phyloP scores from a whole-genome alignment of 192 early-diverging fungal species.

The Coemansia furcata region DNA sequence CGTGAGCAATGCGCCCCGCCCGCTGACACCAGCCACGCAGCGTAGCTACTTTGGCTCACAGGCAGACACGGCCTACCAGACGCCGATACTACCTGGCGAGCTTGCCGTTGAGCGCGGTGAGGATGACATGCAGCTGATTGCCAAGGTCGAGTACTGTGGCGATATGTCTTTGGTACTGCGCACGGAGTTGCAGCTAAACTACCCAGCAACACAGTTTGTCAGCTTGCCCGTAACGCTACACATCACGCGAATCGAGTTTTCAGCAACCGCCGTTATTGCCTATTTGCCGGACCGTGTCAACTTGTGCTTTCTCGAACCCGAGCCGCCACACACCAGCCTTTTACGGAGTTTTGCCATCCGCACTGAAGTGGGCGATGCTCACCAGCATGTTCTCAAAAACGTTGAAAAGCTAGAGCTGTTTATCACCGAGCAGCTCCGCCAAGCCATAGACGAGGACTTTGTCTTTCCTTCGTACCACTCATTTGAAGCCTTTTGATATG shows the following conservation, averaged over 20 bases:
- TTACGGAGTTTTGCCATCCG: slow-evolving; percentile 36
- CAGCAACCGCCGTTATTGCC: slow-evolving; percentile 66
- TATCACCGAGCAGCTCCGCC: slow-evolving; percentile 74
- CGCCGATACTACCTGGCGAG: slow-evolving; percentile 5
- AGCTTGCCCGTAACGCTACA: slow-evolving; percentile 68
- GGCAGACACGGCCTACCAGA: slow-evolving; percentile 7
- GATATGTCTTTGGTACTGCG: slow-evolving; percentile 68
- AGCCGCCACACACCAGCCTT: slow-evolving; percentile 29
- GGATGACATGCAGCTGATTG: slow-evolving; percentile 65
- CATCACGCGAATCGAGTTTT: slow-evolving; percentile 69
- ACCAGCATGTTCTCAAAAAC: slow-evolving; percentile 69
- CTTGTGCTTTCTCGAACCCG: slow-evolving; percentile 68
- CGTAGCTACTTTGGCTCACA: slow-evolving; percentile 15
- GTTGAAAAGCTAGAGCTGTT: slow-evolving; percentile 80
- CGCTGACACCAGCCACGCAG: slow-evolving; percentile 23
- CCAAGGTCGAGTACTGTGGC: slow-evolving; percentile 66
- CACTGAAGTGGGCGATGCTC: slow-evolving; percentile 44
- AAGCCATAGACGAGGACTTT: slow-evolving; percentile 72
- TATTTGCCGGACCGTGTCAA: slow-evolving; percentile 64
- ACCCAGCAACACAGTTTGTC: slow-evolving; percentile 72
- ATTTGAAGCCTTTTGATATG: slow-evolving; percentile 39
- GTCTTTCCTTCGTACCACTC: slow-evolving; percentile 76
- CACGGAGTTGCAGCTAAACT: slow-evolving; percentile 72
- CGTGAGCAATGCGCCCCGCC: slow-evolving; percentile 1
- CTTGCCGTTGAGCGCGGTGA: slow-evolving; percentile 28